phyloP scores from a whole-genome alignment of 2,329 filamentous ascomycete species.

The Aureobasidium leucospermi region DNA sequence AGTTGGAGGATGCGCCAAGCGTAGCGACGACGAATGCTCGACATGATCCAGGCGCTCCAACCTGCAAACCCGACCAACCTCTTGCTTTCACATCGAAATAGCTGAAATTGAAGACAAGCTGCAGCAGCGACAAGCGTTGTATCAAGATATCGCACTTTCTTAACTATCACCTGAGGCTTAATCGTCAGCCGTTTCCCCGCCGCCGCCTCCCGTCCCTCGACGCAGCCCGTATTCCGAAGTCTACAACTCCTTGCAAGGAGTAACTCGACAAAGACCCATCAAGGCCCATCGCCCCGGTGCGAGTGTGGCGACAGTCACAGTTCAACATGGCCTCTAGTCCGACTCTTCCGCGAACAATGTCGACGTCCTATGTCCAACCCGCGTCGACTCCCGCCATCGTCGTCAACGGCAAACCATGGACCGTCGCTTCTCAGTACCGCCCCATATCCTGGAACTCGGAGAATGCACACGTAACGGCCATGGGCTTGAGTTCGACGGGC shows the following conservation, averaged over 20 bases:
- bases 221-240: not conserved
- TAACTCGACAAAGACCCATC: not conserved
- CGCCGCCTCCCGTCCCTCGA: not conserved
- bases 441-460: not conserved
- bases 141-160: not conserved
- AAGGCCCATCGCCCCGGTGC: slow-evolving; percentile 16
- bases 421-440: slow-evolving; percentile 1
- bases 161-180: not conserved
- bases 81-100: not conserved
- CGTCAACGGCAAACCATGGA: slow-evolving; percentile 12
- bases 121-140: not conserved
- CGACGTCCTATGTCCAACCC: slow-evolving; percentile 13
- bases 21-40: not conserved
- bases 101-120: not conserved
- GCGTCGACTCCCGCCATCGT: slow-evolving; percentile 9
- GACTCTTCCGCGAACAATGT: slow-evolving; percentile 14
- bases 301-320: slow-evolving; percentile 14
- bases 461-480: not conserved
- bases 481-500: slow-evolving; percentile 44
- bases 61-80: not conserved
- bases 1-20: not conserved
- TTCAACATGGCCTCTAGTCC: not conserved
- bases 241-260: slow-evolving; percentile 3
- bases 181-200: not conserved
- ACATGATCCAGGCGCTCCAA: not conserved